These are phyloP conservation scores for Rosa multiflora DNA, from an alignment of 306 rosid genomes.

Conservation along the genomic window DNA sequence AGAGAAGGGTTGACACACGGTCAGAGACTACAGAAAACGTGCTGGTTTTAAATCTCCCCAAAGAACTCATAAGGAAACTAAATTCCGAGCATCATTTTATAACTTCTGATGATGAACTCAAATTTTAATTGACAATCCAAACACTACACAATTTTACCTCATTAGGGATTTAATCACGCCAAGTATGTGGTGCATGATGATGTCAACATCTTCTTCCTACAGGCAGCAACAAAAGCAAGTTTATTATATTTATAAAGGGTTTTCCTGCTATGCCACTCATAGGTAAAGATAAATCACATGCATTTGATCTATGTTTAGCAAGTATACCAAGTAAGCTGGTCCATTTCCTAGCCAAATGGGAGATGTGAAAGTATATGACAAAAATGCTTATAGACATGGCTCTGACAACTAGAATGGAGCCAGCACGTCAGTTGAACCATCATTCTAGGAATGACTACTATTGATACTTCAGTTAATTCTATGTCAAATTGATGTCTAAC, in stretches of 20 bases:
- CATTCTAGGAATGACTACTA: too few species aligned
- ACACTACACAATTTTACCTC: constrained; percentile 34
- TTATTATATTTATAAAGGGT: not conserved
- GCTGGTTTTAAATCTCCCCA: not conserved
- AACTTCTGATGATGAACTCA: constrained; percentile 7
- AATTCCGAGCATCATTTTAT: not conserved
- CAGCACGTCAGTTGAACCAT: not conserved
- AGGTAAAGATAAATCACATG: not conserved
- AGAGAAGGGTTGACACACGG: not conserved
- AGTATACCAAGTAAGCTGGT: not conserved
- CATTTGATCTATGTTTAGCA: not conserved
- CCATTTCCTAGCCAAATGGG: not conserved
- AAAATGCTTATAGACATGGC: not conserved
- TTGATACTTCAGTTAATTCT: not conserved
- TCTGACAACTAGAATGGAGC: not conserved
- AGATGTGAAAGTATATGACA: not conserved
- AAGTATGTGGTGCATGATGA: constrained; percentile 72
- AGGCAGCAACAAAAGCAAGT: constrained; percentile 22
- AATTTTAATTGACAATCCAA: constrained; percentile 17
- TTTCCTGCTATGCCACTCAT: not conserved
- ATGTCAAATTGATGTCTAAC: not conserved
- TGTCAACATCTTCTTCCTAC: constrained; percentile 84
- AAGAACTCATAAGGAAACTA: not conserved
- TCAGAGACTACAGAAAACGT: not conserved
- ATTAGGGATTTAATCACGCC: constrained; percentile 48